A percentile compares a stretch with the other conserved stretches of the same genome.
These are phyloP conservation scores for Suillus subalutaceus DNA, from an alignment of 768 basidiomycete species.

Conservation along the genomic window DNA sequence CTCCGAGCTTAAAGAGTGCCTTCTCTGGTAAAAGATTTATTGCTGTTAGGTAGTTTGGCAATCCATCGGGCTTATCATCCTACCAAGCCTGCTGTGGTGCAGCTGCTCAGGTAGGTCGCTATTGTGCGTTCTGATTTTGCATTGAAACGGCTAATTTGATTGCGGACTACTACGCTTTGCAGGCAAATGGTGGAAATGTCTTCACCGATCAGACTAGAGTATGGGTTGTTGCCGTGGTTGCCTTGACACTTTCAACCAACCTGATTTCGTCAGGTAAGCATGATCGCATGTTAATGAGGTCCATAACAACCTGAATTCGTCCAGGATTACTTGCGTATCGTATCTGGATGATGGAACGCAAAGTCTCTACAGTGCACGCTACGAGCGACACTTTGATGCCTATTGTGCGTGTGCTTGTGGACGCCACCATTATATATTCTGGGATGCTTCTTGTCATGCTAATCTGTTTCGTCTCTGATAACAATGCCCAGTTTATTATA, in stretches of 20 bases:
- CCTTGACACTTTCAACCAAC: slow-evolving; percentile 11
- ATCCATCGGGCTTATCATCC: slow-evolving; percentile 11
- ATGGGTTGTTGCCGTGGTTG: slow-evolving; percentile 7
- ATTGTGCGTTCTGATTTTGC: not conserved
- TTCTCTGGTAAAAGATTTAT: slow-evolving; percentile 16
- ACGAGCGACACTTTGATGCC: not conserved
- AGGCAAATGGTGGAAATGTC: too few species aligned
- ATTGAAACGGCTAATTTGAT: not conserved
- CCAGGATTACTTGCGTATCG: slow-evolving; percentile 13
- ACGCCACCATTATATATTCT: slow-evolving; percentile 11
- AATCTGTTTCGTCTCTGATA: slow-evolving; percentile 8
- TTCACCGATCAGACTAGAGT: not conserved
- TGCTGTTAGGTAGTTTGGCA: slow-evolving; percentile 20
- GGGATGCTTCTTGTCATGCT: slow-evolving; percentile 8
- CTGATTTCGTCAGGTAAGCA: slow-evolving; percentile 10
- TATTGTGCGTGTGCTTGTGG: slow-evolving; percentile 10
- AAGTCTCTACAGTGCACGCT: not conserved
- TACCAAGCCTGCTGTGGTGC: slow-evolving; percentile 13
- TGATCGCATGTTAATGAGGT: not conserved
- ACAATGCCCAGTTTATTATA: slow-evolving; percentile 7
- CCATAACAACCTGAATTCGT: not conserved
- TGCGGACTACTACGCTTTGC: not conserved
- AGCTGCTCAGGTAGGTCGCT: slow-evolving; percentile 6
- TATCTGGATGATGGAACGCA: slow-evolving; percentile 11
- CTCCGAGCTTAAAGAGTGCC: not conserved